Base-by-base conservation (phyloP, 495 filamentous ascomycete genomes). In the Chaetomium fimeti region DNA sequence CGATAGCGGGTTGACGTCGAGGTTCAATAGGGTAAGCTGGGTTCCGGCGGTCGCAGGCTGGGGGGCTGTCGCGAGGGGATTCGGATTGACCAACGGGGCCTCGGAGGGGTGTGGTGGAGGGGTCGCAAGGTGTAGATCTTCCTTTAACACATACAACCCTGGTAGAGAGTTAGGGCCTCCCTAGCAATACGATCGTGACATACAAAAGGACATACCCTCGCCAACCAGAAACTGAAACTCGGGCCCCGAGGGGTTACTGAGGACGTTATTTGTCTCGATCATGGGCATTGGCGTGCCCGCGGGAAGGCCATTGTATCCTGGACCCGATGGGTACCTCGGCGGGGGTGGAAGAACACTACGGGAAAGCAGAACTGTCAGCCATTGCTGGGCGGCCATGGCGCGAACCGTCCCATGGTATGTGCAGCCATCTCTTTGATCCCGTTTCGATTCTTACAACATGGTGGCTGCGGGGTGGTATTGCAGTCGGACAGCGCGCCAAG, bases 31-130 rank as follows among this genome's bases (percentile, higher is more conserved):
- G 0, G 92, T 93, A 22, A 97, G 70, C 76, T 89, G 95, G n/a
- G 93, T 92, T 57, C 95, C 94, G 4, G 86, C 80, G 29, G 89
- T 93, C 15, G 90, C 91, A 13, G 92, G 90, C 40, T 85, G 83
- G 28, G 90, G 89, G 18, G 85, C 87, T 3, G 93, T 96, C 42
- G 90, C 88, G 45, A 98, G 86, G 43, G 93, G 93, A 70, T 98
- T 98, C 13, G 89, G 87, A 73, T 92, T 97, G 66, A 87, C 75
- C 25, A 91, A 77, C 7, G 91, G 92, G 40, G 90, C 87, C 80
- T 98, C 95, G 59, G 92, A 93, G 28, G 93, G 93, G 75, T 98
- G 93, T 6, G 95, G 92, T 61, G 92, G 94, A 60, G 94, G 93
- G 61, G 92, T 97, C 51, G 94, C 93, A 36, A 98, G 88, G 62